Evolutionary conservation across 768 basidiomycete species (phyloP), one percentile per base, ranked within the genome.

Genomic region (Suillus placidus): DNA sequence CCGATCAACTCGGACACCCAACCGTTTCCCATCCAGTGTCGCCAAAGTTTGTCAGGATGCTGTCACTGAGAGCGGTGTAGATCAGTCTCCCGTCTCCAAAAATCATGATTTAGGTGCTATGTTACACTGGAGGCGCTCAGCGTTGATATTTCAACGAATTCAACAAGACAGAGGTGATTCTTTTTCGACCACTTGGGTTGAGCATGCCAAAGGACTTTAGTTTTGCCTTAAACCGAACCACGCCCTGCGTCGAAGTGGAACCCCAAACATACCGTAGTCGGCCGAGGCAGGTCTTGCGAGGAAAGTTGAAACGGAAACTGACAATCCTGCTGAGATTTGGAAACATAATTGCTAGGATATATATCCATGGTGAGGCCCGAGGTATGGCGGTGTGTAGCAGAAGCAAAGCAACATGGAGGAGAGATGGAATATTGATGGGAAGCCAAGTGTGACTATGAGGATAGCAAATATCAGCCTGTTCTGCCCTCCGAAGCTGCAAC

Each of bases 91-190:
- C 82, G 55, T 87, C 87, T 8, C 18, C 16, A 91, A 72, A 58
- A 76, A 71, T 6, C 51, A 37, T 57, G 34, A n/a, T n/a, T n/a
- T n/a, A n/a, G n/a, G n/a, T n/a, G n/a, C 49, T 8, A 14, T 26
- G 6, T 20, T 68, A 65, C 43, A 64, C 37, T 61, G 76, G 52
- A 65, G 63, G 60, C 58, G 38, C 63, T 45, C 64, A 32, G 67
- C 62, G 26, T 26, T 26, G 43, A 74, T 9, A 85, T 23, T n/a
- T 23, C 45, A 47, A 47, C 84, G 72, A 95, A 88, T 76, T 96
- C 93, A 63, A 95, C 88, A 42, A 96, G 85, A 10, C 95, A 77
- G 91, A 94, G 94, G 38, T 93, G 86, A 74, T 95, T 95, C 93
- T 94, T 67, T 12, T 52, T 64, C 32, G 62, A 47, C 26, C 26